Evolutionary conservation across 768 basidiomycete genomes (phyloP), one percentile per base, ranked within the genome.

Genomic region (Tricholoma terreum): DNA sequence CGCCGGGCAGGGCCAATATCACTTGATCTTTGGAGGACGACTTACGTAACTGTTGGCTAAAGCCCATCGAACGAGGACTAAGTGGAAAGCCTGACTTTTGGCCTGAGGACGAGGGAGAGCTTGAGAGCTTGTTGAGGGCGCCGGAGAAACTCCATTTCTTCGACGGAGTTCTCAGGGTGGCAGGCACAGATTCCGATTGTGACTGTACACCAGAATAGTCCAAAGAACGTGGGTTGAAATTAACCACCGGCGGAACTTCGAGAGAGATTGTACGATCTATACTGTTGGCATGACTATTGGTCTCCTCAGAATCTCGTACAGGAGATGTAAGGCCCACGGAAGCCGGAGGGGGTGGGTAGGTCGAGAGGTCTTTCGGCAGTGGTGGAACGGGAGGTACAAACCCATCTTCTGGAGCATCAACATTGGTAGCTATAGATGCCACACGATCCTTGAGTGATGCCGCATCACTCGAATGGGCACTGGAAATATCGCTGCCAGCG

Each of bases 71-170:
- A 56, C 86, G 83, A 17, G 89, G 87, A 64, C 88, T 90, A 52
- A 85, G 68, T 11, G 86, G 81, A 58, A 85, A 83, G 15, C 75
- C 71, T 30, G 84, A 75, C 40, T 84, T 83, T 61, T 84, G 73
- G 73, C 67, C 72, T 53, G 85, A 83, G 40, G 80, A 78, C 17
- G 85, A 85, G 50, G 87, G 84, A 24, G 85, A 87, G 57, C 81
- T 81, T 12, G 85, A 81, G 51, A 91, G 71, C 67, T 83, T 90
- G 69, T 89, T 91, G 4, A 94, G 75, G 21, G 89, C 90, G 60
- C 82, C 88, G n/a, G 90, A 89, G 70, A 95, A 90, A 68, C 92
- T 94, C 93, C 93, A 95, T 72, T 95, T 95, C 81, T 94, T 94
- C n/a, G 90, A 92, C 33, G 92, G 92, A 2, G 90, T 89, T 75